Conservation (phyloP, 805 yeast species). For the Schwanniomyces pseudopolymorphus region DNA sequence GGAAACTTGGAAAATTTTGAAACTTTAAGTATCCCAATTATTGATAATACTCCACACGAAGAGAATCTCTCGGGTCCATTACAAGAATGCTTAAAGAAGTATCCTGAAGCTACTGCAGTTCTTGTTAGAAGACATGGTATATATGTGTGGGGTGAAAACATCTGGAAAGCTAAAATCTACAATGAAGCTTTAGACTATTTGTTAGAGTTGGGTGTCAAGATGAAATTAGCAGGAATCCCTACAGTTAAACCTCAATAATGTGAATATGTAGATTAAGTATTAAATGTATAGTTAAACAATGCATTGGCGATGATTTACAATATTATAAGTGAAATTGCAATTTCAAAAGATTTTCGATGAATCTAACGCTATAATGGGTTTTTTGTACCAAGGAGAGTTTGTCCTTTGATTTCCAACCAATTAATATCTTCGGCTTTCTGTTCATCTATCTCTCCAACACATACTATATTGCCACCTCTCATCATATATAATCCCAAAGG, state of each 20-base stretch:
- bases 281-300: not conserved
- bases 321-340: not conserved
- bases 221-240: slow-evolving; percentile 70
- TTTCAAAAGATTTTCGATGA: not conserved
- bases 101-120: slow-evolving; percentile 82
- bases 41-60: slow-evolving; percentile 87
- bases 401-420: slow-evolving; percentile 37
- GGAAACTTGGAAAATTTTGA: slow-evolving; percentile 75
- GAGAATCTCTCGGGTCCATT: slow-evolving; percentile 74
- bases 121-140: slow-evolving; percentile 92
- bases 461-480: slow-evolving; percentile 59
- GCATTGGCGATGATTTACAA: not conserved
- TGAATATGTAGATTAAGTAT: not conserved
- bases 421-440: slow-evolving; percentile 39
- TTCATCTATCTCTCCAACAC: slow-evolving; percentile 54
- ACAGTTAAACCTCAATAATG: slow-evolving; percentile 24
- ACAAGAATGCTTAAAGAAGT: slow-evolving; percentile 58
- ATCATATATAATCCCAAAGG: slow-evolving; percentile 50
- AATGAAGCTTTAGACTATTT: slow-evolving; percentile 92
- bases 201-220: slow-evolving; percentile 78
- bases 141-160: slow-evolving; percentile 93
- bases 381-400: slow-evolving; percentile 36
- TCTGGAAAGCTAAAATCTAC: slow-evolving; percentile 90
- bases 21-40: slow-evolving; percentile 80
- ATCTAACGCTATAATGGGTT: slow-evolving; percentile 28